Percentiles rank a stretch among this genome's conserved stretches.
These are phyloP conservation scores for Lycium barbarum DNA, from an alignment of 257 asterid species.

Conservation along the genomic window DNA sequence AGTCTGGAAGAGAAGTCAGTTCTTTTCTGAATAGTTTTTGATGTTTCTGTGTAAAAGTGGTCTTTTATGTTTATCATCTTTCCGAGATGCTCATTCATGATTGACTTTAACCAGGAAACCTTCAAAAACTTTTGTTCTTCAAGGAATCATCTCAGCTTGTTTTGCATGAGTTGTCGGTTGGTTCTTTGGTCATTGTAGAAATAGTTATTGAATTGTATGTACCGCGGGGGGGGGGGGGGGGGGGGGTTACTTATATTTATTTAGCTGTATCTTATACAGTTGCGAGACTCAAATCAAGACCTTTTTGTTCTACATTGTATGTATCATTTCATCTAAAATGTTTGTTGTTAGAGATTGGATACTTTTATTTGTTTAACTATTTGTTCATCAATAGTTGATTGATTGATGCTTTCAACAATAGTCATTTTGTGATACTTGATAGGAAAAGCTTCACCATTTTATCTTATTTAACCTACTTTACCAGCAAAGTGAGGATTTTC, in stretches of 20 bases:
- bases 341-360: background rate
- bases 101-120: background rate
- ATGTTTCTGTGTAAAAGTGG: background rate
- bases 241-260: background rate
- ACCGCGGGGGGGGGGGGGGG: background rate
- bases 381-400: slow-evolving; percentile 6
- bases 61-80: slow-evolving; percentile 2
- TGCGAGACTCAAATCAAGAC: background rate
- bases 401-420: slow-evolving; percentile 19
- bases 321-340: background rate
- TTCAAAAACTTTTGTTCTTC: slow-evolving; percentile 10
- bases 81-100: background rate
- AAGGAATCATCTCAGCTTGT: background rate
- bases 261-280: background rate
- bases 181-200: slow-evolving; percentile 5
- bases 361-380: background rate
- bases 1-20: background rate
- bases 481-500: background rate
- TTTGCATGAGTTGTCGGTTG: slow-evolving; percentile 16
- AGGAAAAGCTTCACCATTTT: background rate
- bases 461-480: background rate
- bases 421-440: background rate
- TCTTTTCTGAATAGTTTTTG: background rate
- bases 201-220: slow-evolving; percentile 7
- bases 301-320: background rate